Conservation (phyloP, 805 yeast genomes). For the Helenozyma rhizophorensis region DNA sequence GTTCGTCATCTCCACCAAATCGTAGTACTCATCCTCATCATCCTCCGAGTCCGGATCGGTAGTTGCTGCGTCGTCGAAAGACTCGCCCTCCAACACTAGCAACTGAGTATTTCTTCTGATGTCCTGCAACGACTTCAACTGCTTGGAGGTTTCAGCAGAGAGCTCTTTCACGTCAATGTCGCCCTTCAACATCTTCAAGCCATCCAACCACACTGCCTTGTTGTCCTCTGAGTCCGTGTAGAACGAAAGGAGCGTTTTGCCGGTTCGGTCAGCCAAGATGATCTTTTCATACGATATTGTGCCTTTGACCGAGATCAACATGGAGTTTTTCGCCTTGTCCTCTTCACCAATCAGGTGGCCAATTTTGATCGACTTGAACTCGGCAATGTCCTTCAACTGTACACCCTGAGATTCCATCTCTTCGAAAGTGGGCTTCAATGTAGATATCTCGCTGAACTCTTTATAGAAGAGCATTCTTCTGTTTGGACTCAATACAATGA, state of each 20-base stretch:
- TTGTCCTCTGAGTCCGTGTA: conserved; percentile 67
- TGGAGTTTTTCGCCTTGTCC: conserved; percentile 38
- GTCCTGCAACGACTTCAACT: conserved; percentile 29
- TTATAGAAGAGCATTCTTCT: conserved; percentile 57
- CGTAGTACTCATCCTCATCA: conserved; percentile 27
- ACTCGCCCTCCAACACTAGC: conserved; percentile 28
- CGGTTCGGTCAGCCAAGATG: conserved; percentile 41
- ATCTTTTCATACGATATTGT: conserved; percentile 56
- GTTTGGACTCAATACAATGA: conserved; percentile 63
- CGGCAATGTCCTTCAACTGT: conserved; percentile 47
- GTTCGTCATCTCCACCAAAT: conserved; percentile 21
- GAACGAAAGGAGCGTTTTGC: conserved; percentile 48
- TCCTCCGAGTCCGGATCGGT: conserved; percentile 17
- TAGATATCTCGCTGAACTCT: conserved; percentile 47
- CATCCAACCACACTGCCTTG: conserved; percentile 75
- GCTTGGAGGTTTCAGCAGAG: conserved; percentile 34
- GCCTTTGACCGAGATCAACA: conserved; percentile 52
- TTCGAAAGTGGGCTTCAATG: conserved; percentile 53
- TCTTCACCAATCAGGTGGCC: conserved; percentile 39
- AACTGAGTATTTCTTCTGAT: conserved; percentile 39
- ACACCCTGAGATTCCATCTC: conserved; percentile 50
- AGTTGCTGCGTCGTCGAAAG: conserved; percentile 13
- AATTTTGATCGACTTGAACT: conserved; percentile 48
- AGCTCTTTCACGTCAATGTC: conserved; percentile 27
- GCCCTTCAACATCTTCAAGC: conserved; percentile 49